These are phyloP conservation scores for Stentor roeselii DNA, from an alignment of 73 alveolate species.

Conservation along the genomic window DNA sequence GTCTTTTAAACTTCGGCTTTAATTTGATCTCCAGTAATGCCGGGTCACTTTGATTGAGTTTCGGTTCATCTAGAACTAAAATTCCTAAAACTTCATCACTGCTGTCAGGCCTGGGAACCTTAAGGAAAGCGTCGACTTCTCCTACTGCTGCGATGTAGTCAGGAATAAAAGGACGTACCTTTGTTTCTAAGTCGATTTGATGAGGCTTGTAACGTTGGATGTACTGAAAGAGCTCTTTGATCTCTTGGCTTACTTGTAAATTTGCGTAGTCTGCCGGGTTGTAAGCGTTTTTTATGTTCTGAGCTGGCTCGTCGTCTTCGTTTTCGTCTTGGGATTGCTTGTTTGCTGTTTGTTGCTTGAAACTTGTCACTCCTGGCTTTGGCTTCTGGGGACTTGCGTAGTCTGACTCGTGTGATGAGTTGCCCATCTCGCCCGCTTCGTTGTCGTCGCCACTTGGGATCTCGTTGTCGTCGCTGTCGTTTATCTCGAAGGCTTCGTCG, in stretches of 20 bases:
- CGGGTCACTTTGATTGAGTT: constrained; percentile 24
- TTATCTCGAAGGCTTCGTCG: constrained; percentile 61
- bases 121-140: constrained; percentile 92
- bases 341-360: not conserved
- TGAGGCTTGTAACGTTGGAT: constrained; percentile 80
- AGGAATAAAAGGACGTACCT: constrained; percentile 88
- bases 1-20: constrained; percentile 22
- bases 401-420: constrained; percentile 26
- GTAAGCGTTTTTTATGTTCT: constrained; percentile 59
- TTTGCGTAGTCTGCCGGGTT: constrained; percentile 81
- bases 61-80: constrained; percentile 46
- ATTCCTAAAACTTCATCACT: constrained; percentile 80
- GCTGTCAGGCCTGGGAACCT: constrained; percentile 89
- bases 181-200: constrained; percentile 84
- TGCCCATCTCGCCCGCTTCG: constrained; percentile 55
- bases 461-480: constrained; percentile 60
- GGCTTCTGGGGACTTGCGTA: not conserved
- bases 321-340: not conserved
- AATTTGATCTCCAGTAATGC: constrained; percentile 23
- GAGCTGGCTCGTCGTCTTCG: not conserved
- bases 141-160: constrained; percentile 92
- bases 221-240: constrained; percentile 69
- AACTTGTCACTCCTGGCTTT: not conserved
- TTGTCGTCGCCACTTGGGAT: constrained; percentile 56
- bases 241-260: constrained; percentile 67